Conservation (phyloP, 164 flowering plant genomes). For the Kingdonia uniflora region DNA sequence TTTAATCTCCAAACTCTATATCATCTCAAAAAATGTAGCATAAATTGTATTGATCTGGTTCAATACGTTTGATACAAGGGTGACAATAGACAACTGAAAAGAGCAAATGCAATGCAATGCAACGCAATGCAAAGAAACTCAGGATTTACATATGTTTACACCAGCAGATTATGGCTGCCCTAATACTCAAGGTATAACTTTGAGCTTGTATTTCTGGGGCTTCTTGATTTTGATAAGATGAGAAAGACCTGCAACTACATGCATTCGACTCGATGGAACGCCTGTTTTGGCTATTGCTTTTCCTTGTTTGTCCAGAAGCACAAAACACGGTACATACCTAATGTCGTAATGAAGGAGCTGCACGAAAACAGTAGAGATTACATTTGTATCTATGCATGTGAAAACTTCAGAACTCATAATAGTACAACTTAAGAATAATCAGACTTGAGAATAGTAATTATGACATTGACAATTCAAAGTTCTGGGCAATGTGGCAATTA, state of each 20-base stretch:
- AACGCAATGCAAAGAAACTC: neutral
- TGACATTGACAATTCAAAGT: too few species aligned
- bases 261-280: slow-evolving; percentile 59
- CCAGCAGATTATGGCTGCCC: neutral
- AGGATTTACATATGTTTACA: neutral
- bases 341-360: slow-evolving; percentile 78
- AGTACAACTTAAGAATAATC: too few species aligned
- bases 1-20: slow-evolving; percentile 4
- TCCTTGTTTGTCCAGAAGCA: slow-evolving; percentile 69
- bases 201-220: slow-evolving; percentile 14
- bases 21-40: neutral
- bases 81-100: neutral
- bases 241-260: slow-evolving; percentile 65
- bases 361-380: slow-evolving; percentile 15
- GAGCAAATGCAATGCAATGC: neutral
- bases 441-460: too few species aligned
- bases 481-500: too few species aligned
- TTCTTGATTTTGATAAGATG: slow-evolving; percentile 61
- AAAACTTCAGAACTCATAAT: too few species aligned
- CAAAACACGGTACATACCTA: slow-evolving; percentile 77
- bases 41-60: neutral
- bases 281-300: slow-evolving; percentile 72
- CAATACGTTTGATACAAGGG: neutral
- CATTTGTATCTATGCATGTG: too few species aligned
- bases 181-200: slow-evolving; percentile 2